Conservation (phyloP, 2,329 filamentous ascomycete species). For the Alternaria postmessia region DNA sequence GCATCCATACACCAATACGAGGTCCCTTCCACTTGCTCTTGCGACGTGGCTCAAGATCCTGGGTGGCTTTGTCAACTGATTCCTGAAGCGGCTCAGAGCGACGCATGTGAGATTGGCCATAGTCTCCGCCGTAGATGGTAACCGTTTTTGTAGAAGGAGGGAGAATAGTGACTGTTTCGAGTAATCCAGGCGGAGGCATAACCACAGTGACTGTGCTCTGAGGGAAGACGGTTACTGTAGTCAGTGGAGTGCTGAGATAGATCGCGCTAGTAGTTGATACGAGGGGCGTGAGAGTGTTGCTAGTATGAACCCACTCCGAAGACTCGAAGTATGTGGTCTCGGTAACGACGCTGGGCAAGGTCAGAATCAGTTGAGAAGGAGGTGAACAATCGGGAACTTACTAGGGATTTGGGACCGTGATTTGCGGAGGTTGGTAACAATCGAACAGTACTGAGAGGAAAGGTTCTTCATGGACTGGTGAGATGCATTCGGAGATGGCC, state of each 20-base stretch:
- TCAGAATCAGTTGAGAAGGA: background rate
- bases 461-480: background rate
- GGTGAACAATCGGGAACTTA: background rate
- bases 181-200: background rate
- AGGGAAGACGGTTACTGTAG: background rate
- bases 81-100: background rate
- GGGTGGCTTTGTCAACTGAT: background rate
- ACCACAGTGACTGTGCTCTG: background rate
- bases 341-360: background rate
- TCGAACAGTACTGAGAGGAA: constrained; percentile 25
- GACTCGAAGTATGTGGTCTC: background rate
- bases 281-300: background rate
- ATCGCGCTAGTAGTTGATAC: background rate
- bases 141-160: background rate
- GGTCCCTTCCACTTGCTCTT: constrained; percentile 11
- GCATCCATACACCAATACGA: constrained; percentile 32
- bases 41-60: constrained; percentile 12
- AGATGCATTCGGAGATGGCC: constrained; percentile 17
- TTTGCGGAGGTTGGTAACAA: constrained; percentile 6
- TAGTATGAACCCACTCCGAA: background rate
- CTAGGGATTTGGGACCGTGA: background rate
- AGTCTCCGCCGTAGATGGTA: background rate
- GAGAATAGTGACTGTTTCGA: background rate
- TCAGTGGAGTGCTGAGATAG: background rate
- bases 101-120: background rate